phyloP scores from a whole-genome alignment of 2,329 filamentous ascomycete species.

The Trichophyton schoenleinii region DNA sequence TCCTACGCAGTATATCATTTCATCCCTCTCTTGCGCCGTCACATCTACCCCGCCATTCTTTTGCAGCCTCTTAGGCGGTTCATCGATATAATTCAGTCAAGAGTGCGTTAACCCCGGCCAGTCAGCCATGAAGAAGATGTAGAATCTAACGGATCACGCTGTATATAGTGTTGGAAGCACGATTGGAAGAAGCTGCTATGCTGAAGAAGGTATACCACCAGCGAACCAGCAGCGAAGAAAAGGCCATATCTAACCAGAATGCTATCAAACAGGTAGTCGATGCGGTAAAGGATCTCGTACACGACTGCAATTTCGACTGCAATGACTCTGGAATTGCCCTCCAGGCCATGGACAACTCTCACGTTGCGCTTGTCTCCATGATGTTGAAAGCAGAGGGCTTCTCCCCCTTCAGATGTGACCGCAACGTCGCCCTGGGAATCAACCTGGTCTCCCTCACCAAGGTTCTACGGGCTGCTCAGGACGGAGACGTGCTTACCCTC shows the following conservation, averaged over 20 bases:
- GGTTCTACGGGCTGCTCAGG: conserved; percentile 86
- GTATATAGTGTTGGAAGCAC: conserved; percentile 76
- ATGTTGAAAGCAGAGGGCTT: conserved; percentile 93
- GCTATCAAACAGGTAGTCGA: conserved; percentile 63
- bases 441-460: conserved; percentile 95
- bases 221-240: no score
- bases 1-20: background rate
- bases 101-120: background rate
- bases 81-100: background rate
- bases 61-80: background rate
- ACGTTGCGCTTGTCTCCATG: conserved; percentile 98
- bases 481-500: conserved; percentile 86
- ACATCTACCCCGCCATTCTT: background rate
- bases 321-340: conserved; percentile 98
- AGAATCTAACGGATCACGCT: background rate
- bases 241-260: conserved; percentile 8
- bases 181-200: conserved; percentile 82
- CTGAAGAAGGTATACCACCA: conserved; percentile 67
- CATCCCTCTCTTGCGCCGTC: background rate
- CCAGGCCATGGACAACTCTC: conserved; percentile 99
- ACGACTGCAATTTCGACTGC: conserved; percentile 99
- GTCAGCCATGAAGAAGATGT: background rate
- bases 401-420: conserved; percentile 91
- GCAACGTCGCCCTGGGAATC: conserved; percentile 95
- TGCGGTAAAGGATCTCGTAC: conserved; percentile 96